Evolutionary conservation across 495 filamentous ascomycete genomes (phyloP), one percentile per base, ranked within the genome.

Genomic region (Hypomontagnella submonticulosa): DNA sequence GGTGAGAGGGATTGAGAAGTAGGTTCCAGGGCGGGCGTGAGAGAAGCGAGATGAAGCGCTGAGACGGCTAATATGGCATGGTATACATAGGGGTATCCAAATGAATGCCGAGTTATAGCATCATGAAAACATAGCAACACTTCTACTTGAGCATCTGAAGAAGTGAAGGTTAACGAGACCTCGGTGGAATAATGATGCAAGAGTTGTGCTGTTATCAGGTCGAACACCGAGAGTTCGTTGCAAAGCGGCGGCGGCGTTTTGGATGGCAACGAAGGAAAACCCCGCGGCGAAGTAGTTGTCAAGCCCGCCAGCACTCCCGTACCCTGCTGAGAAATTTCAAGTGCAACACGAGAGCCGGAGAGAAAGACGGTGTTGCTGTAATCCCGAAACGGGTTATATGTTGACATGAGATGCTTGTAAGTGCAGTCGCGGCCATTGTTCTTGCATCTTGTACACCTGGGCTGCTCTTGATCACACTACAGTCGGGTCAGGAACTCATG

Each of bases 391-490:
- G 57, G 46, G 30, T 44, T 34, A 27, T 60, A 60, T 42, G 44
- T 42, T n/a, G 46, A 59, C 27, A 20, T 42, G 9, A 59, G 44
- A 50, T 59, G 56, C 12, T 19, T 49, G 10, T 59, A 59, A 41
- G 34, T 59, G 19, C 56, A 59, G 19, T 6, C 36, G 13, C 34
- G 46, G 15, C 37, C 46, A 33, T 59, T 59, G 19, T 43, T 50
- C 4, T n/a, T 12, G 20, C 46, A 51, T 59, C 56, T 49, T 15
- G 46, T n/a, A 30, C 56, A 59, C 0, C 0, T 42, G 0, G 56
- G 57, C 30, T 51, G 47, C 23, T 59, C 57, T 60, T 60, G 57
- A 27, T 44, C 47, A 15, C 38, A 52, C 37, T 60, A 3, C 3
- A 42, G 34, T 36, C 23, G 12, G 13, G 46, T 52, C 8, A 60